phyloP scores from a whole-genome alignment of 805 yeast genomes.

The Lipomyces lipofer region DNA sequence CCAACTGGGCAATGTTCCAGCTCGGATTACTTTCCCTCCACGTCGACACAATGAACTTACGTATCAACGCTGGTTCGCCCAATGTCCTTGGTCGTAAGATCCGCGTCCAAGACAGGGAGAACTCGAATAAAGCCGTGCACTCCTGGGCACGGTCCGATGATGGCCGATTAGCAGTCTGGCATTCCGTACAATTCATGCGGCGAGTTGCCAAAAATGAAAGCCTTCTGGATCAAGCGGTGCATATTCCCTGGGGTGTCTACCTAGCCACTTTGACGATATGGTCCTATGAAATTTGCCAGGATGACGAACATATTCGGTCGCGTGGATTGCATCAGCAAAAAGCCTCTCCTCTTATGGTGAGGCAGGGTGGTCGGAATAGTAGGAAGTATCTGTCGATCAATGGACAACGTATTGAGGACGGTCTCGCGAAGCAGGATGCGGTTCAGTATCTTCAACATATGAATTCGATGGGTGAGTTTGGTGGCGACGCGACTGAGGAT shows the following conservation, averaged over 20 bases:
- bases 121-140: constrained; percentile 30
- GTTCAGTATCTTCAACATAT: constrained; percentile 23
- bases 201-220: constrained; percentile 31
- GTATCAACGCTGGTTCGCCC: constrained; percentile 35
- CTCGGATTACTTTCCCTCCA: constrained; percentile 35
- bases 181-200: constrained; percentile 35
- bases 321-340: not conserved
- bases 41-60: constrained; percentile 34
- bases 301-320: constrained; percentile 8
- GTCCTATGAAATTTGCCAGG: constrained; percentile 34
- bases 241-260: constrained; percentile 38
- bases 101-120: constrained; percentile 28
- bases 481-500: not conserved
- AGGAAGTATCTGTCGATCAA: constrained; percentile 16
- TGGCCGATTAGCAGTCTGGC: constrained; percentile 37
- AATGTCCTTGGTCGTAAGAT: constrained; percentile 32
- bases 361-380: constrained; percentile 2
- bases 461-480: constrained; percentile 14
- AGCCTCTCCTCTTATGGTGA: too few relatives aligned
- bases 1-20: constrained; percentile 37
- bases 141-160: constrained; percentile 36
- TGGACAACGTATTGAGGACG: constrained; percentile 19
- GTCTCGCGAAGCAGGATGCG: constrained; percentile 30
- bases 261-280: constrained; percentile 36
- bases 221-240: constrained; percentile 35